These are phyloP conservation scores for Globisporangium iwayamae DNA, from an alignment of 352 stramenopile genomes.

Conservation along the genomic window DNA sequence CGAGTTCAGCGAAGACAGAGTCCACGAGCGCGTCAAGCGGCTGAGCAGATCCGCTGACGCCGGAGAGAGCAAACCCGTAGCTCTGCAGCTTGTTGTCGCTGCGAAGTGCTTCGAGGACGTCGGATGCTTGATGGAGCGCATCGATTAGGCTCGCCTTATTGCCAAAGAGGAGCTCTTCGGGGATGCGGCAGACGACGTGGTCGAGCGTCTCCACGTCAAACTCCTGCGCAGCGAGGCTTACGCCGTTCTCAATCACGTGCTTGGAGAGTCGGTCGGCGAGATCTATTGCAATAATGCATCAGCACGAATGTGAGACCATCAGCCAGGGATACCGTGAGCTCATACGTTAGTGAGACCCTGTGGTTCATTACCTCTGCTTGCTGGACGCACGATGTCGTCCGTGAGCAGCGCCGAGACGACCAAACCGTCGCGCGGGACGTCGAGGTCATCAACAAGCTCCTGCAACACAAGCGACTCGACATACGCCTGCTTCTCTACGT, in stretches of 20 bases:
- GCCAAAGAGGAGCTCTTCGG: slow-evolving; percentile 37
- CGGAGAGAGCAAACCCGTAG: slow-evolving; percentile 52
- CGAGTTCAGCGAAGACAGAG: slow-evolving; percentile 36
- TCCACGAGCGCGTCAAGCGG: slow-evolving; percentile 41
- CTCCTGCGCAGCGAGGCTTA: slow-evolving; percentile 44
- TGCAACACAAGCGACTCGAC: slow-evolving; percentile 65
- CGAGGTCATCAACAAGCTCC: slow-evolving; percentile 55
- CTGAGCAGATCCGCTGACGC: slow-evolving; percentile 14
- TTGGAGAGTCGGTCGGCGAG: slow-evolving; percentile 33
- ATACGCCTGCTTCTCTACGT: slow-evolving; percentile 56
- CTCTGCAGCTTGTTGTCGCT: slow-evolving; percentile 48
- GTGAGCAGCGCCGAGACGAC: slow-evolving; percentile 58
- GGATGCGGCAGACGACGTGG: slow-evolving; percentile 59
- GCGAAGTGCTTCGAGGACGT: slow-evolving; percentile 40
- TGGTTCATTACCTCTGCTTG: slow-evolving; percentile 16
- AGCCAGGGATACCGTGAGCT: too few relatives aligned
- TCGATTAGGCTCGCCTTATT: slow-evolving; percentile 24
- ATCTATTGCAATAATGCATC: slow-evolving; percentile 14
- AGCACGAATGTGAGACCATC: background rate
- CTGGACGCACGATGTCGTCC: slow-evolving; percentile 42
- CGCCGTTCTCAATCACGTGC: slow-evolving; percentile 39
- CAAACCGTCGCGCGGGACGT: slow-evolving; percentile 56
- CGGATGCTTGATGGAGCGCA: slow-evolving; percentile 27
- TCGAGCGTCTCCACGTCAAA: slow-evolving; percentile 63
- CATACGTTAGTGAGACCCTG: background rate